A percentile compares a stretch with the other conserved stretches of the same genome.
These are phyloP conservation scores for Phytopythium montanum DNA, from an alignment of 352 stramenopile species.

Conservation along the genomic window DNA sequence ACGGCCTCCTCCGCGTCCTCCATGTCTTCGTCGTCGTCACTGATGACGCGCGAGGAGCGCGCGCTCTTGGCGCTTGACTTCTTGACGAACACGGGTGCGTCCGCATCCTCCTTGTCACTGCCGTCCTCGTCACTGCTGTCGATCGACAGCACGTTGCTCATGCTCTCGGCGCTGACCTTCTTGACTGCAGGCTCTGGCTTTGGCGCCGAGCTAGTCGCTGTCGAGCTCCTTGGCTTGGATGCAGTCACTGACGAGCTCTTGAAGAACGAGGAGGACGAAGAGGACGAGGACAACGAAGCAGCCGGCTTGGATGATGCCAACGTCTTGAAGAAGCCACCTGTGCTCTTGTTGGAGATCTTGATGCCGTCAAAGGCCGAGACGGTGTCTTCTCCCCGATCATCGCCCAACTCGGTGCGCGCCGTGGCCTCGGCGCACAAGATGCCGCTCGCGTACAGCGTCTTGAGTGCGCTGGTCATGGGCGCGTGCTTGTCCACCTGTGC, in stretches of 20 bases:
- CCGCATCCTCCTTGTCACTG: constrained; percentile 37
- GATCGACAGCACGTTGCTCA: constrained; percentile 70
- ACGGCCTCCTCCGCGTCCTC: constrained; percentile 14
- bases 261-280: constrained; percentile 18
- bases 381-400: constrained; percentile 56
- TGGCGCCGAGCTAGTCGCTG: constrained; percentile 13
- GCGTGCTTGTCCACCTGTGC: constrained; percentile 27
- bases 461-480: constrained; percentile 34
- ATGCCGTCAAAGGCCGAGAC: constrained; percentile 62
- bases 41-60: constrained; percentile 59
- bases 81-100: constrained; percentile 67
- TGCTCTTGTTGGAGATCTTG: constrained; percentile 27
- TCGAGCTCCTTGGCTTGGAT: constrained; percentile 17
- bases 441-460: constrained; percentile 49
- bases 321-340: constrained; percentile 28
- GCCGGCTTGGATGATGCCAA: constrained; percentile 5
- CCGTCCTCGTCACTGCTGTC: constrained; percentile 69
- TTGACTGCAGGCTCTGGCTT: constrained; percentile 27
- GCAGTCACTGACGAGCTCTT: constrained; percentile 21
- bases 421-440: constrained; percentile 48
- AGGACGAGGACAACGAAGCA: constrained; percentile 4
- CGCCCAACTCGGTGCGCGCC: constrained; percentile 46
- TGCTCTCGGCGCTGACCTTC: constrained; percentile 31
- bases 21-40: constrained; percentile 70
- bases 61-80: constrained; percentile 23